Base-by-base conservation (phyloP, 176 grass and related monocot genomes). In the Saccharum officinarum region DNA sequence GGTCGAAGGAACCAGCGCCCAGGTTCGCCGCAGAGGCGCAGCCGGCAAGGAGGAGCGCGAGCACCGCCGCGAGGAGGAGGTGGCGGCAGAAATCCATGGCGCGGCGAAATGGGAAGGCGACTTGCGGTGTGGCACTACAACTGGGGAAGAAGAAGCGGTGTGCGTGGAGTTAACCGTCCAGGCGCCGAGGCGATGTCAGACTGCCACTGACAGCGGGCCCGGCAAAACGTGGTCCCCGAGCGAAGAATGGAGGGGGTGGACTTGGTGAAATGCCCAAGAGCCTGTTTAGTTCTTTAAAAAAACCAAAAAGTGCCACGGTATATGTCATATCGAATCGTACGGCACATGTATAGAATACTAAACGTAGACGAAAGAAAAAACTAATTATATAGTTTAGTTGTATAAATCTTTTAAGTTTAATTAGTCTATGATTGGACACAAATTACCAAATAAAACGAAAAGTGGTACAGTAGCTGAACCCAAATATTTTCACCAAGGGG, bases 1-100 rank as follows among this genome's bases (percentile, higher is more conserved):
- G 92, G 83, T 97, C 86, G 63, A 97, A 89, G 30, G 80, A 23
- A 22, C 78, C 84, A 0, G 30, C 45, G 4, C 33, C 78, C 30
- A 25, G 13, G 38, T 15, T 80, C 22, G 41, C 47, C 18, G 80
- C 68, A 12, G 73, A 69, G 18, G 84, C 59, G 42, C 63, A 18
- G 25, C 49, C 65, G 2, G 80, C 68, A n/a, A 84, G 83, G 38
- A 49, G 69, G 44, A 92, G 64, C n/a, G 59, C 78, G 30, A 88
- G 14, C 62, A 79, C 30, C 31, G 67, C 22, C 12, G 77, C 50
- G 39, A 85, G 40, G n/a, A 78, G 54, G 69, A 87, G 42, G n/a
- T 69, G 28, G 69, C 64, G 69, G 74, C 49, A 74, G 77, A 20
- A 30, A 72, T 75, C 80, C 89, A 87, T 90, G 75, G 34, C 83